Evolutionary conservation across 1,284 basidiomycete genomes (phyloP).

Genomic region (Peniophora sp.): DNA sequence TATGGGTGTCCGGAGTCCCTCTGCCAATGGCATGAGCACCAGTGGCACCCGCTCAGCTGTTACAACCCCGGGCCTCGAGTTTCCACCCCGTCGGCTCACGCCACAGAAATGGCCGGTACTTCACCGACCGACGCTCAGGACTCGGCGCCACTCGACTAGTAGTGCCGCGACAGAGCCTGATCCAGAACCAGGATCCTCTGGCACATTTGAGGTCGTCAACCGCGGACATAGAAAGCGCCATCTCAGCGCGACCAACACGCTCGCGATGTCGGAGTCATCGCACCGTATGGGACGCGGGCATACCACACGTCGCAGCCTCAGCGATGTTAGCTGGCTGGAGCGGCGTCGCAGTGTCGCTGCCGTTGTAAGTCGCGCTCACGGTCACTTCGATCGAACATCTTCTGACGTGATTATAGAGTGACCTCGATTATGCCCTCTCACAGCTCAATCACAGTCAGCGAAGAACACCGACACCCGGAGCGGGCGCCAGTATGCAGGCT

Average conservation of each 20-base stretch:
- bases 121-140: neutral
- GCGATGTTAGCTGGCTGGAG: slow-evolving; percentile 69
- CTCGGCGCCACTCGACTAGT: slow-evolving; percentile 15
- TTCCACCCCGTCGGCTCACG: slow-evolving; percentile 19
- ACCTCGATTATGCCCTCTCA: slow-evolving; percentile 54
- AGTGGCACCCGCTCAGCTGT: slow-evolving; percentile 2
- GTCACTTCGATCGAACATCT: slow-evolving; percentile 7
- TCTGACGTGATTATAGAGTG: slow-evolving; percentile 37
- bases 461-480: slow-evolving; percentile 41
- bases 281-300: slow-evolving; percentile 19
- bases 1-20: slow-evolving; percentile 6
- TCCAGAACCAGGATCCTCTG: slow-evolving; percentile 23
- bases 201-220: slow-evolving; percentile 67
- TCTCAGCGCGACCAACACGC: slow-evolving; percentile 39
- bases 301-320: slow-evolving; percentile 41
- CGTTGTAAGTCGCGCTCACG: slow-evolving; percentile 41
- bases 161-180: slow-evolving; percentile 14
- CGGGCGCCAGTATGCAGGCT: slow-evolving; percentile 37
- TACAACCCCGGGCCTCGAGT: slow-evolving; percentile 30
- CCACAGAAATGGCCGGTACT: neutral
- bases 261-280: slow-evolving; percentile 29
- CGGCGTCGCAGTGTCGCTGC: slow-evolving; percentile 59
- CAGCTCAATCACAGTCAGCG: slow-evolving; percentile 33
- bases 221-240: slow-evolving; percentile 43
- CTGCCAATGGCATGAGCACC: slow-evolving; percentile 3